phyloP scores from a whole-genome alignment of 2,329 filamentous ascomycete genomes.

The Clonostachys solani region DNA sequence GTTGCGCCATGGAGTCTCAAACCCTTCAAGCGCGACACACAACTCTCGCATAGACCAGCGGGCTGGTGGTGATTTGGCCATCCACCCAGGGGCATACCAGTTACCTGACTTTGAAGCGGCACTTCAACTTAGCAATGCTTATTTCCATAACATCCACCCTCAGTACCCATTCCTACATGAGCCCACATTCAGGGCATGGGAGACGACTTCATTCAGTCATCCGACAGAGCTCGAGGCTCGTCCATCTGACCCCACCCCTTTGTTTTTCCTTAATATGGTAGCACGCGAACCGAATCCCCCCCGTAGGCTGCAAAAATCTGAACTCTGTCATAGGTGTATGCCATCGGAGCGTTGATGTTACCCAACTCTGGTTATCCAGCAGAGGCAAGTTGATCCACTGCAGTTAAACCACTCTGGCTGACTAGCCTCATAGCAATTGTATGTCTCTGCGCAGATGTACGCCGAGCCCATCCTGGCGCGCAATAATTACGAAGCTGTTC shows the following conservation, averaged over 20 bases:
- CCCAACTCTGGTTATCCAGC: neutral
- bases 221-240: neutral
- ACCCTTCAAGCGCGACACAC: neutral
- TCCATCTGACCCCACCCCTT: neutral
- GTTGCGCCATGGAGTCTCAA: neutral
- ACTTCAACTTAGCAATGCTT: constrained; percentile 14
- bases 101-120: neutral
- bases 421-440: constrained; percentile 4
- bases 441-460: constrained; percentile 12
- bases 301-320: neutral
- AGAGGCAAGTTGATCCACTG: too few species aligned
- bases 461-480: constrained; percentile 8
- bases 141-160: constrained; percentile 27
- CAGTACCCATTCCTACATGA: constrained; percentile 30
- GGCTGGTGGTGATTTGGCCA: neutral
- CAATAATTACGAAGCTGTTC: constrained; percentile 22
- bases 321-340: constrained; percentile 5
- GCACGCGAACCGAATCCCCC: neutral
- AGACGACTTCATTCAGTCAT: constrained; percentile 11
- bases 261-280: constrained; percentile 10
- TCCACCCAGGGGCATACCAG: neutral
- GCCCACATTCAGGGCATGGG: constrained; percentile 22
- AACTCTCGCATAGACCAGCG: neutral
- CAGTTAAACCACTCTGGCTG: too few species aligned
- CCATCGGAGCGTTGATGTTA: constrained; percentile 5